phyloP scores from a whole-genome alignment of 2,329 filamentous ascomycete species.

The Neopestalotiopsis rosae region DNA sequence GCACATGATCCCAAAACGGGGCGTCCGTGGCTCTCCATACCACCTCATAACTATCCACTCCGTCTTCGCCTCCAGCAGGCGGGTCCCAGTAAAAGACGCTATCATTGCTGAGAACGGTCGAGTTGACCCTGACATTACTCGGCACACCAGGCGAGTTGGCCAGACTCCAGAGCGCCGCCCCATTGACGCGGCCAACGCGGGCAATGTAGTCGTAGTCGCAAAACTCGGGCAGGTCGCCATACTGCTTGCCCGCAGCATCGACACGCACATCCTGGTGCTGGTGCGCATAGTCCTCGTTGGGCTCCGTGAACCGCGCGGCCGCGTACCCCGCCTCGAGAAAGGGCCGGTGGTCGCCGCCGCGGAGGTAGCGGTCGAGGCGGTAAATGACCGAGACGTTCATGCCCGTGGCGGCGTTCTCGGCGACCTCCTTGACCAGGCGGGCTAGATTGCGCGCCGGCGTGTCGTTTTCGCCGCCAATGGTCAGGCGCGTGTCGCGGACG shows the following conservation, averaged over 20 bases:
- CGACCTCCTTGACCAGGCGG: constrained; percentile 60
- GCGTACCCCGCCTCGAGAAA: constrained; percentile 62
- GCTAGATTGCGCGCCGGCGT: constrained; percentile 59
- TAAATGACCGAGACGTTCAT: constrained; percentile 64
- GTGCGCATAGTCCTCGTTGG: constrained; percentile 61
- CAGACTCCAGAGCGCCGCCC: constrained; percentile 58
- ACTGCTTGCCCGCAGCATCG: constrained; percentile 51
- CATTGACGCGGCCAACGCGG: constrained; percentile 59
- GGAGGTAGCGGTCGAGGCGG: constrained; percentile 59
- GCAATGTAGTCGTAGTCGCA: constrained; percentile 61
- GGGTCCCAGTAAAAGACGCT: constrained; percentile 55
- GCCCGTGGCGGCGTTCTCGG: constrained; percentile 52
- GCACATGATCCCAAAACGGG: constrained; percentile 53
- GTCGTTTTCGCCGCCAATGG: constrained; percentile 59
- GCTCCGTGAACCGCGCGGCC: constrained; percentile 62
- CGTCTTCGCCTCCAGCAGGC: constrained; percentile 33
- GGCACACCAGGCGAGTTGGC: constrained; percentile 56
- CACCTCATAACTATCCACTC: constrained; percentile 56
- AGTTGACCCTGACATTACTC: constrained; percentile 54
- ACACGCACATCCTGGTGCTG: constrained; percentile 61
- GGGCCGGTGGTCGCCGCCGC: constrained; percentile 60
- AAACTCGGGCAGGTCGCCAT: constrained; percentile 61
- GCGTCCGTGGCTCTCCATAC: constrained; percentile 59
- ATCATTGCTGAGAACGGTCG: constrained; percentile 52
- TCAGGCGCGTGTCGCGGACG: constrained; percentile 43